Conservation (phyloP, 108 stramenopile genomes). For the Schizochytrium sp. region DNA sequence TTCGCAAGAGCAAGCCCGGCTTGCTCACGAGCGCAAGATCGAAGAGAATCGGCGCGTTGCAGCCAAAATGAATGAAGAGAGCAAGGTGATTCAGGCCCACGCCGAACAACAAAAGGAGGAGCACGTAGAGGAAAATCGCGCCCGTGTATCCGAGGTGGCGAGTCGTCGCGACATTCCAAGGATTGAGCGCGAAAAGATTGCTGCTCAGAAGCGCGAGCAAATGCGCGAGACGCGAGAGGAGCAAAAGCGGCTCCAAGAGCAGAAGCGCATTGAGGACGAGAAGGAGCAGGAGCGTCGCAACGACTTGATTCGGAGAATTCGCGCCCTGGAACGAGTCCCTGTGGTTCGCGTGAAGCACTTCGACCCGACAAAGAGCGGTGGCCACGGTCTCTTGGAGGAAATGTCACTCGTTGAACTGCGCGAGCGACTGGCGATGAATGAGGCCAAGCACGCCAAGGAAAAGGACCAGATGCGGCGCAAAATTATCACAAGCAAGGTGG, state of each 20-base stretch:
- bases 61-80: constrained; percentile 2
- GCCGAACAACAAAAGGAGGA: constrained; percentile 33
- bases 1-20: constrained; percentile 15
- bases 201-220: background rate
- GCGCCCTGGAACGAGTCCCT: constrained; percentile 43
- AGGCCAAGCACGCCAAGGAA: background rate
- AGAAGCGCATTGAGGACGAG: background rate
- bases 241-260: background rate
- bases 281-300: constrained; percentile 15
- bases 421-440: constrained; percentile 32
- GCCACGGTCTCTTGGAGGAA: constrained; percentile 47
- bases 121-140: constrained; percentile 25
- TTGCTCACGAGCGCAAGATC: background rate
- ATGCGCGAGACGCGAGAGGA: constrained; percentile 30
- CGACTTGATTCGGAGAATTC: constrained; percentile 28
- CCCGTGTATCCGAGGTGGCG: constrained; percentile 36
- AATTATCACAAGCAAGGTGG: background rate
- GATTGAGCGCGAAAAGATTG: constrained; percentile 33
- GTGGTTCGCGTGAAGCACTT: constrained; percentile 39
- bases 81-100: constrained; percentile 31
- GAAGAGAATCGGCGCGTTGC: constrained; percentile 28
- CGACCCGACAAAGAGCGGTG: constrained; percentile 50
- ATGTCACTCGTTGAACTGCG: constrained; percentile 53
- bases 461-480: constrained; percentile 3
- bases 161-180: constrained; percentile 40